Conservation (phyloP, 2,329 filamentous ascomycete genomes). For the Talaromyces sp. region DNA sequence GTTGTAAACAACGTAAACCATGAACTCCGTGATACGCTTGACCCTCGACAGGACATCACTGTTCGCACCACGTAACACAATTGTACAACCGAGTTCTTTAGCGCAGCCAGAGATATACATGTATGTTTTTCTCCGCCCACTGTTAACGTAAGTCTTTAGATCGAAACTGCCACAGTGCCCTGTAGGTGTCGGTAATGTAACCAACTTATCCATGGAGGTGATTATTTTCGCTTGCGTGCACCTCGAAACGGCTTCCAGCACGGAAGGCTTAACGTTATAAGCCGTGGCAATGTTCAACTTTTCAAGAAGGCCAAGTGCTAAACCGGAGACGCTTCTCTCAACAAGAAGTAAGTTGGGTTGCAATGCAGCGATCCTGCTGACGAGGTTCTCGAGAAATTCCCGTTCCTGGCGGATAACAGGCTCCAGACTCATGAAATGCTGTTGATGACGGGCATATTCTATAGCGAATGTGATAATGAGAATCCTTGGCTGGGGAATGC, state of each 20-base stretch:
- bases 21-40: constrained; percentile 94
- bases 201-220: constrained; percentile 89
- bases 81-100: constrained; percentile 88
- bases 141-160: constrained; percentile 89
- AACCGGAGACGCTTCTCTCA: constrained; percentile 84
- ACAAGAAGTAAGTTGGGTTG: constrained; percentile 83
- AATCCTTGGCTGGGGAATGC: constrained; percentile 76
- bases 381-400: constrained; percentile 85
- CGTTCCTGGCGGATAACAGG: constrained; percentile 95
- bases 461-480: constrained; percentile 91
- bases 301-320: constrained; percentile 82
- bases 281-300: constrained; percentile 87
- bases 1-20: constrained; percentile 98
- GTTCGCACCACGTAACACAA: constrained; percentile 78
- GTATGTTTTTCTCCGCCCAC: constrained; percentile 83
- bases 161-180: constrained; percentile 84
- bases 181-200: constrained; percentile 66
- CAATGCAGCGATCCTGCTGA: constrained; percentile 82
- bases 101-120: constrained; percentile 90
- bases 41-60: constrained; percentile 67
- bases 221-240: constrained; percentile 90
- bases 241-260: constrained; percentile 88
- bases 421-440: constrained; percentile 96
- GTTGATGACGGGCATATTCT: constrained; percentile 87
- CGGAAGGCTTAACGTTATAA: constrained; percentile 94